phyloP scores from a whole-genome alignment of 2,329 filamentous ascomycete species.

The Aspergillus sp. region DNA sequence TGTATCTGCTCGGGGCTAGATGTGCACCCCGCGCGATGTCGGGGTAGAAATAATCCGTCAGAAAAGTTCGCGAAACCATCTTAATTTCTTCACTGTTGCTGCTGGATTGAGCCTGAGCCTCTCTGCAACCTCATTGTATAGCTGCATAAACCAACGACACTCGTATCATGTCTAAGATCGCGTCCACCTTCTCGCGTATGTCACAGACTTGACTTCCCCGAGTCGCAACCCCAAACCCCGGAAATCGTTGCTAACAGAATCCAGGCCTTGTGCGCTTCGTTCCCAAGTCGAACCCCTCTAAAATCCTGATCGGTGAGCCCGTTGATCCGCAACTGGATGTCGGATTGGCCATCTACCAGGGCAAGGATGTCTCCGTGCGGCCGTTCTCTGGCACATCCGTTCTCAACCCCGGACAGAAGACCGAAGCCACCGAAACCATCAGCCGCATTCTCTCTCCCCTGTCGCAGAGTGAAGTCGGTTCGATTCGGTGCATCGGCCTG shows the following conservation, averaged over 20 bases:
- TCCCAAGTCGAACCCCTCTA: constrained; percentile 49
- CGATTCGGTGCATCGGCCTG: constrained; percentile 59
- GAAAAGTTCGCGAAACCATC: background rate
- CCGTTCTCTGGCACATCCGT: constrained; percentile 60
- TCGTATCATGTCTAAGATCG: constrained; percentile 32
- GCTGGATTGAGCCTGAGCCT: no score
- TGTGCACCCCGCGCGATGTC: constrained; percentile 7
- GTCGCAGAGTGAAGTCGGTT: constrained; percentile 49
- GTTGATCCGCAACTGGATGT: constrained; percentile 54
- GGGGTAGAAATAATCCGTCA: constrained; percentile 25
- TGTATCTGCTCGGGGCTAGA: background rate
- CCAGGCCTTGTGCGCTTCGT: constrained; percentile 61
- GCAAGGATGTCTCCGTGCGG: constrained; percentile 55
- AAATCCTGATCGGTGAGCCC: constrained; percentile 57
- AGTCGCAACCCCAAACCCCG: background rate
- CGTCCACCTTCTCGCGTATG: constrained; percentile 37
- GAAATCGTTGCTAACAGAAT: constrained; percentile 4
- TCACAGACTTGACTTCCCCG: background rate
- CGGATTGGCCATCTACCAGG: constrained; percentile 55
- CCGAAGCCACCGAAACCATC: constrained; percentile 38
- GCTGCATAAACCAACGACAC: background rate
- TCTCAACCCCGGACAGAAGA: constrained; percentile 52
- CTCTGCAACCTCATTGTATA: background rate
- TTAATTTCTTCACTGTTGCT: no score
- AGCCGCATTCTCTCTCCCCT: constrained; percentile 51